Conservation (phyloP, 2,329 filamentous ascomycete genomes). For the Talaromyces verruculosus region DNA sequence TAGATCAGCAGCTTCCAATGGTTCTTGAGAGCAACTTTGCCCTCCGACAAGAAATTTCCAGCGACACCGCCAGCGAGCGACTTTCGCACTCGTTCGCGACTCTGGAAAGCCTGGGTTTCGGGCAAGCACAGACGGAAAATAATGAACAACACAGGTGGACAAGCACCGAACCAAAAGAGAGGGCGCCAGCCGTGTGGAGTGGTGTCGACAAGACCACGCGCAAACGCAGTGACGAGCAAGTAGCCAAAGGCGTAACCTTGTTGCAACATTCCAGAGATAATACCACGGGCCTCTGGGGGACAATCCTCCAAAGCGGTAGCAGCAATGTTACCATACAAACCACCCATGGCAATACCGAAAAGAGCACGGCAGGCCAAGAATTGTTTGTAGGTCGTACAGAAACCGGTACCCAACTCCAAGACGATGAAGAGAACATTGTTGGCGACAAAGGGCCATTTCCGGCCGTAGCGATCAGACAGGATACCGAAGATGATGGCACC, state of each 20-base stretch:
- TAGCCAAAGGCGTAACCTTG: slow-evolving; percentile 66
- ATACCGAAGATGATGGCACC: slow-evolving; percentile 60
- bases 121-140: slow-evolving; percentile 72
- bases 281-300: slow-evolving; percentile 57
- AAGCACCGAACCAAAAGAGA: slow-evolving; percentile 84
- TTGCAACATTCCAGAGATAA: slow-evolving; percentile 63
- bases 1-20: slow-evolving; percentile 82
- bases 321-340: slow-evolving; percentile 61
- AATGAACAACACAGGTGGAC: slow-evolving; percentile 78
- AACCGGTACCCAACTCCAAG: slow-evolving; percentile 61
- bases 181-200: slow-evolving; percentile 79
- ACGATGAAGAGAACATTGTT: slow-evolving; percentile 63
- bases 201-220: slow-evolving; percentile 58
- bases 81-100: slow-evolving; percentile 64
- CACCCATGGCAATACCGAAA: slow-evolving; percentile 65
- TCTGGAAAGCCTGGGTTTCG: slow-evolving; percentile 71
- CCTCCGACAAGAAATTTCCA: slow-evolving; percentile 70
- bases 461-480: slow-evolving; percentile 33
- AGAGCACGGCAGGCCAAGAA: slow-evolving; percentile 61
- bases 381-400: slow-evolving; percentile 57
- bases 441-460: slow-evolving; percentile 61
- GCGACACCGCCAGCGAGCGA: slow-evolving; percentile 58
- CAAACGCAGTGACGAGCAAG: slow-evolving; percentile 59
- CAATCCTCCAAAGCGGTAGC: slow-evolving; percentile 64
- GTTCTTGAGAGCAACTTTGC: slow-evolving; percentile 71